Percentiles rank a stretch among this genome's conserved stretches.
Conservation (phyloP, 2,329 filamentous ascomycete genomes). For the Allantophomopsis lycopodina region DNA sequence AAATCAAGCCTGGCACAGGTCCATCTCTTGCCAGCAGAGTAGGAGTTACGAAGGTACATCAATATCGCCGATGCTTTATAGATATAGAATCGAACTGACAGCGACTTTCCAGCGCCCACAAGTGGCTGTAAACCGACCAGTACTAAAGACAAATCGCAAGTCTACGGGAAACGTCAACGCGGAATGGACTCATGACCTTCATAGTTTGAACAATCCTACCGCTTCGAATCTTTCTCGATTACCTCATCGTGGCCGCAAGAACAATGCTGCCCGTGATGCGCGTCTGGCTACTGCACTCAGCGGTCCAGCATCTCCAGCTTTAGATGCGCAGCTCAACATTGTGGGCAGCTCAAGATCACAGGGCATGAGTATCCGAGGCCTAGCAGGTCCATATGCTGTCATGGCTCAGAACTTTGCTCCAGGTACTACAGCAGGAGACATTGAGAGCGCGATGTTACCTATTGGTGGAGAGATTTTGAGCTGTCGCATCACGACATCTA, state of each 20-base stretch:
- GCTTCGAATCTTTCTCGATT: constrained; percentile 24
- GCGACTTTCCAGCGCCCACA: neutral
- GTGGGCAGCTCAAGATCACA: constrained; percentile 19
- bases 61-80: neutral
- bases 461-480: constrained; percentile 55
- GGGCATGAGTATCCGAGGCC: constrained; percentile 60
- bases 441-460: constrained; percentile 68
- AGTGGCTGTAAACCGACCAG: neutral
- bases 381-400: constrained; percentile 57
- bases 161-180: constrained; percentile 44
- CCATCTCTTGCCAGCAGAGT: constrained; percentile 57
- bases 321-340: constrained; percentile 18
- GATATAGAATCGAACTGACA: neutral
- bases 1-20: constrained; percentile 29
- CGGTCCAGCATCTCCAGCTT: constrained; percentile 16
- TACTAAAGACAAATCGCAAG: constrained; percentile 1
- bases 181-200: constrained; percentile 61
- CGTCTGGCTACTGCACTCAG: constrained; percentile 12
- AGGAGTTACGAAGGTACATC: constrained; percentile 23
- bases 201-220: constrained; percentile 30
- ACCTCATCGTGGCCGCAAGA: constrained; percentile 15
- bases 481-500: constrained; percentile 53
- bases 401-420: constrained; percentile 72
- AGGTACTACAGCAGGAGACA: constrained; percentile 70
- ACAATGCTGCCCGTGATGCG: constrained; percentile 12